These are phyloP conservation scores for Cercis canadensis DNA, from an alignment of 306 rosid species.

Conservation along the genomic window DNA sequence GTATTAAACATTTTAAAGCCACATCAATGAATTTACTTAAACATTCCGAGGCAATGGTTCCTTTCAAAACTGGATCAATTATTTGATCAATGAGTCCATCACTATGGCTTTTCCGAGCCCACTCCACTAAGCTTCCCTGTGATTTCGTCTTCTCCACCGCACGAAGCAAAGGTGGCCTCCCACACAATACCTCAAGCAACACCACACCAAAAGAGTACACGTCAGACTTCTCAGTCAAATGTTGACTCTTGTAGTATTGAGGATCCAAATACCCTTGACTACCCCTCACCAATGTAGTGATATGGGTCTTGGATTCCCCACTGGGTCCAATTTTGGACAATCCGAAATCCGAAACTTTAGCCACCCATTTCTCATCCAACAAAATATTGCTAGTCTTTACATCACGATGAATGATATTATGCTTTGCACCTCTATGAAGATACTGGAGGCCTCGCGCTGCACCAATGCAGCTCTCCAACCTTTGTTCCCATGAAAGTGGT, in stretches of 20 bases:
- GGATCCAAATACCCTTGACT: conserved; percentile 35
- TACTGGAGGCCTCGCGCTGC: no score
- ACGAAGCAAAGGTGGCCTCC: conserved; percentile 24
- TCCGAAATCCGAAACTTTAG: conserved; percentile 48
- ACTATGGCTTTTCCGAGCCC: conserved; percentile 10
- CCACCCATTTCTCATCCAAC: conserved; percentile 46
- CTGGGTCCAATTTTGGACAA: conserved; percentile 41
- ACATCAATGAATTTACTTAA: conserved; percentile 31
- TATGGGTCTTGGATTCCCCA: not conserved
- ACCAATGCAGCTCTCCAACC: no score
- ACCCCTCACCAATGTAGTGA: conserved; percentile 11
- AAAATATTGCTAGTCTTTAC: conserved; percentile 48
- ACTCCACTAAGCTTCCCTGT: conserved; percentile 34
- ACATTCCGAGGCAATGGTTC: conserved; percentile 13
- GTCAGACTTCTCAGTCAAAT: conserved; percentile 46
- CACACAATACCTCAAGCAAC: conserved; percentile 48
- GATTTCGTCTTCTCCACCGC: not conserved
- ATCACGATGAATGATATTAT: no score
- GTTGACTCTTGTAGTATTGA: conserved; percentile 1
- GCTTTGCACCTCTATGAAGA: no score
- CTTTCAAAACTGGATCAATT: conserved; percentile 38
- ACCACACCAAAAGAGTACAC: conserved; percentile 58
- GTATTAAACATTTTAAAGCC: conserved; percentile 48
- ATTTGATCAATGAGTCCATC: conserved; percentile 9
- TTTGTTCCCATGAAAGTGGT: no score